Evolutionary conservation across 768 basidiomycete genomes (phyloP).

Genomic region (Phylloporus arenicola): DNA sequence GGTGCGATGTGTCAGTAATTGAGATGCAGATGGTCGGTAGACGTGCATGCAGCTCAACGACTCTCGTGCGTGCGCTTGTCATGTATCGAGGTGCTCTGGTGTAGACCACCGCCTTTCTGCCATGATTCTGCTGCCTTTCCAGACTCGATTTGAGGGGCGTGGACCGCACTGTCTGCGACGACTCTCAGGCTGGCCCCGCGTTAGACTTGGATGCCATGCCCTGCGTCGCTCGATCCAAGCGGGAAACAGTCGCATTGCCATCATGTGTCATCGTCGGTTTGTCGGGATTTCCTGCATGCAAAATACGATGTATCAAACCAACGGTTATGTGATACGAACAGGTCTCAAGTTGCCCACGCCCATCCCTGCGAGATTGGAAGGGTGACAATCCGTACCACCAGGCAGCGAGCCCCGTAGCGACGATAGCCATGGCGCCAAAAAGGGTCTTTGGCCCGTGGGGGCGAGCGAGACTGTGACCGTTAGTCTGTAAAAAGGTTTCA

Average conservation of each 20-base stretch:
- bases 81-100: too few species aligned
- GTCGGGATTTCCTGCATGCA: slow-evolving; percentile 14
- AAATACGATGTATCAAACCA: slow-evolving; percentile 16
- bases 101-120: too few species aligned
- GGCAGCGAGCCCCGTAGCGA: slow-evolving; percentile 15
- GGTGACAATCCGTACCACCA: slow-evolving; percentile 20
- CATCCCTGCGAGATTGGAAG: slow-evolving; percentile 18
- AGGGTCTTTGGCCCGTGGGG: slow-evolving; percentile 17
- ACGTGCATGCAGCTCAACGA: neutral
- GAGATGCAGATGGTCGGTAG: too few species aligned
- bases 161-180: neutral
- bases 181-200: neutral
- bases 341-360: slow-evolving; percentile 10
- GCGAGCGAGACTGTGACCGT: neutral
- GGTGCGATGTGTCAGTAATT: too few species aligned
- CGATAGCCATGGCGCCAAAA: slow-evolving; percentile 19
- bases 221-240: neutral
- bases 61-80: neutral
- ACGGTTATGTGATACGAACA: slow-evolving; percentile 11
- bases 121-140: too few species aligned
- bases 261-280: slow-evolving; percentile 11
- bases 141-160: too few species aligned
- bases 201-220: neutral
- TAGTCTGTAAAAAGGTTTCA: neutral
- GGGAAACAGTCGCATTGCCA: neutral